Conservation (phyloP, 345 rosid species). For the Sonneratia caseolaris region DNA sequence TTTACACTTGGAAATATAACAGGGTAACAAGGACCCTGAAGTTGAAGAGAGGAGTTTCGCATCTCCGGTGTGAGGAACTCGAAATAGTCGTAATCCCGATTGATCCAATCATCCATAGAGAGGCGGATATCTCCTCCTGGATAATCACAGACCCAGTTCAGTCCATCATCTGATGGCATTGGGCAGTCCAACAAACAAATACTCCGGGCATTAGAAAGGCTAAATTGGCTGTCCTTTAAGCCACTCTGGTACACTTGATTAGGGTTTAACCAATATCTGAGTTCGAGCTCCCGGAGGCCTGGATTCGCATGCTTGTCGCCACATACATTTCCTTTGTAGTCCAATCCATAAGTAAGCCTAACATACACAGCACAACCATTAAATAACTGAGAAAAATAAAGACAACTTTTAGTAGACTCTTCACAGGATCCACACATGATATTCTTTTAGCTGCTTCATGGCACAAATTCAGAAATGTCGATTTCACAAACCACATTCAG, state of each 20-base stretch:
- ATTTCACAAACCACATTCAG: background rate
- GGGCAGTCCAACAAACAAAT: slow-evolving; percentile 95
- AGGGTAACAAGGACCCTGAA: slow-evolving; percentile 98
- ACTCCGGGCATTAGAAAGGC: slow-evolving; percentile 70
- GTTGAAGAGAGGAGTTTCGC: slow-evolving; percentile 87
- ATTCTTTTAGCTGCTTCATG: background rate
- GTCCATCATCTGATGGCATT: slow-evolving; percentile 59
- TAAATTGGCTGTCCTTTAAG: slow-evolving; percentile 61
- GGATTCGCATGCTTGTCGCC: slow-evolving; percentile 78
- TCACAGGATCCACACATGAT: background rate
- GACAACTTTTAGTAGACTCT: background rate
- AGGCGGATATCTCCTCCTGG: slow-evolving; percentile 92
- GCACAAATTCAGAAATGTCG: background rate
- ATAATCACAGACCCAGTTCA: slow-evolving; percentile 96
- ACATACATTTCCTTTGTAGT: slow-evolving; percentile 92
- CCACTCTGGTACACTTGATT: slow-evolving; percentile 96
- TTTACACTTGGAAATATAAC: slow-evolving; percentile 83
- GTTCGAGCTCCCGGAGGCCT: slow-evolving; percentile 62
- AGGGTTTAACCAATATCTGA: slow-evolving; percentile 85
- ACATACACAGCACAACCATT: too few species aligned
- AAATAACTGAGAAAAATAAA: background rate
- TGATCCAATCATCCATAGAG: slow-evolving; percentile 71
- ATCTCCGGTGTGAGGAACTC: slow-evolving; percentile 89
- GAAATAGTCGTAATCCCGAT: slow-evolving; percentile 80
- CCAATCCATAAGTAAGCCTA: slow-evolving; percentile 94